Conservation (phyloP, 495 filamentous ascomycete species). For the Tetracladium marchalianum region DNA sequence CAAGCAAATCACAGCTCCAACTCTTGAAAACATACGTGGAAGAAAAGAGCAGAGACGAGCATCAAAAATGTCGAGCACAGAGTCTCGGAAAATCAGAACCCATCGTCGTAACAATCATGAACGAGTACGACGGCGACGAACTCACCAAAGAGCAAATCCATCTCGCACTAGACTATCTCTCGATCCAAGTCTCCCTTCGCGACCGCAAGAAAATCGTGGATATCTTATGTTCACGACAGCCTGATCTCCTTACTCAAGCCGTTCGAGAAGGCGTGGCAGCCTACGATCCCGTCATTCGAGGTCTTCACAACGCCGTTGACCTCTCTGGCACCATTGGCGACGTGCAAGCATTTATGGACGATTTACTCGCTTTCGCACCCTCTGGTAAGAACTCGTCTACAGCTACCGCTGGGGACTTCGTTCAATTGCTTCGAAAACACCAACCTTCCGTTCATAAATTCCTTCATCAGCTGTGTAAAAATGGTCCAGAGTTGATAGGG, state of each 20-base stretch:
- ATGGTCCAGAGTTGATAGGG: conserved; percentile 45
- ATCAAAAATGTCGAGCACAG: conserved; percentile 31
- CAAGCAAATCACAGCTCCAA: conserved; percentile 36
- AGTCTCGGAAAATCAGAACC: conserved; percentile 21
- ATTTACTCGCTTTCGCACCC: conserved; percentile 43
- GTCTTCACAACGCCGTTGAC: conserved; percentile 52
- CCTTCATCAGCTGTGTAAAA: conserved; percentile 49
- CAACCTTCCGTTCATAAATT: conserved; percentile 45
- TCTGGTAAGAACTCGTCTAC: conserved; percentile 15
- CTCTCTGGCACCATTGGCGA: conserved; percentile 48
- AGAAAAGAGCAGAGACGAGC: conserved; percentile 31
- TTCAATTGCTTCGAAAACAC: conserved; percentile 44
- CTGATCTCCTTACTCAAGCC: conserved; percentile 49
- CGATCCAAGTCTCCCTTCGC: conserved; percentile 43
- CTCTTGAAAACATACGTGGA: conserved; percentile 37
- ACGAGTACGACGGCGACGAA: background rate
- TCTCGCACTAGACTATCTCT: conserved; percentile 47
- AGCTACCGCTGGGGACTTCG: conserved; percentile 53
- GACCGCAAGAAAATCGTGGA: conserved; percentile 51
- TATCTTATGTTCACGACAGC: conserved; percentile 43
- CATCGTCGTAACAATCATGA: background rate
- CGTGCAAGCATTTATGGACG: conserved; percentile 45
- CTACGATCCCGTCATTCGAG: conserved; percentile 57
- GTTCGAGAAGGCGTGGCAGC: conserved; percentile 44
- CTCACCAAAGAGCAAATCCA: conserved; percentile 41